Percentiles rank a stretch among this genome's conserved stretches.
These are phyloP conservation scores for Ophiostoma quercus DNA, from an alignment of 2,329 filamentous ascomycete species.

Conservation along the genomic window DNA sequence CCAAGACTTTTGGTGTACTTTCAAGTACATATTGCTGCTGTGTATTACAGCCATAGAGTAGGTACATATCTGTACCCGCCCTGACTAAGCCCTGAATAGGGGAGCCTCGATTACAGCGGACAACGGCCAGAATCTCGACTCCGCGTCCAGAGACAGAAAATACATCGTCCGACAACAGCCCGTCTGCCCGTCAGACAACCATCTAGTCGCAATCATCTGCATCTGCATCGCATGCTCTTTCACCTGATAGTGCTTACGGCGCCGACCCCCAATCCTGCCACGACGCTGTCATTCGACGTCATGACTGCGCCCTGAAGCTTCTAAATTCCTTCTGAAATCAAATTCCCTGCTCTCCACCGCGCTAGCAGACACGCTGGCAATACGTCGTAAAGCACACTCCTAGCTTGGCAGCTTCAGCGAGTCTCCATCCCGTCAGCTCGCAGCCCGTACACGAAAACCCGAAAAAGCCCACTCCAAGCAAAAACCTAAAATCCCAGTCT, in stretches of 20 bases:
- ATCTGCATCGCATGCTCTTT: background rate
- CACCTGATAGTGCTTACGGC: background rate
- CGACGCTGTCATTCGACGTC: conserved; percentile 6
- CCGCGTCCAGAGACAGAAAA: background rate
- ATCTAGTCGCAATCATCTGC: background rate
- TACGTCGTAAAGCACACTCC: background rate
- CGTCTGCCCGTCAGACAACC: background rate
- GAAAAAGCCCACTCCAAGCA: background rate
- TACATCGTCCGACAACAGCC: background rate
- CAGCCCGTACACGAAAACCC: background rate
- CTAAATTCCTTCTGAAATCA: background rate
- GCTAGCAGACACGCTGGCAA: background rate
- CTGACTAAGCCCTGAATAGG: conserved; percentile 12
- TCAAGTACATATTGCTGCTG: background rate
- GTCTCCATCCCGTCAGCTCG: background rate
- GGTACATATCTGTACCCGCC: background rate
- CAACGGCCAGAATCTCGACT: background rate
- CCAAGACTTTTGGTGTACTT: background rate
- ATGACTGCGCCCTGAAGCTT: background rate
- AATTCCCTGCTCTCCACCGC: background rate
- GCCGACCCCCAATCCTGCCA: background rate
- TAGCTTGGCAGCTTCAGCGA: background rate
- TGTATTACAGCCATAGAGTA: rapidly evolving
- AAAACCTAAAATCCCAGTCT: background rate
- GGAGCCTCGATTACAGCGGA: background rate